Conservation (phyloP, 805 yeast genomes). For the Huiozyma naganishii region DNA sequence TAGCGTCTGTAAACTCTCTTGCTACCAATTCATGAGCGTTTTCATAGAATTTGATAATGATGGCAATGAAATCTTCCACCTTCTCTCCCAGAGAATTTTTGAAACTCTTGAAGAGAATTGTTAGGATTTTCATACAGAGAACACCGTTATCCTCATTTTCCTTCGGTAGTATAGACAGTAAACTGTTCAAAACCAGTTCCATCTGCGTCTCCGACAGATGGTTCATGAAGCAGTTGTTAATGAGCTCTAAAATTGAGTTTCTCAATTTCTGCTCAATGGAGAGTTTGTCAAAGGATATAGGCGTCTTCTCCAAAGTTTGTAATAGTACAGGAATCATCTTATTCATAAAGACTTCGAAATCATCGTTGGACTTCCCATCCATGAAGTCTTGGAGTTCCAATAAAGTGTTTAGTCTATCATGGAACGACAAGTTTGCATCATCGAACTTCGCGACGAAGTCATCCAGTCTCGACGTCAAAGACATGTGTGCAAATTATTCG, state of each 20-base stretch:
- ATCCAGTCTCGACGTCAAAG: conserved; percentile 44
- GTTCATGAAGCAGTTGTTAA: conserved; percentile 73
- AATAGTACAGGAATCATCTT: conserved; percentile 62
- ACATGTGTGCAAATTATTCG: conserved; percentile 15
- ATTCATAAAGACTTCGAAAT: conserved; percentile 66
- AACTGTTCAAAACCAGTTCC: conserved; percentile 40
- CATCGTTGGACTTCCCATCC: conserved; percentile 74
- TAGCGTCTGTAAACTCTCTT: conserved; percentile 41
- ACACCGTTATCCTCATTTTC: conserved; percentile 97
- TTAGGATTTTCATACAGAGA: conserved; percentile 75
- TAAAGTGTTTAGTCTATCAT: conserved; percentile 53
- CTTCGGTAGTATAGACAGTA: conserved; percentile 47
- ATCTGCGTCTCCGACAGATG: conserved; percentile 71
- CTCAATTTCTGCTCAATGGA: conserved; percentile 73
- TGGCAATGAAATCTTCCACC: conserved; percentile 68
- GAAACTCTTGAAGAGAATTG: conserved; percentile 77
- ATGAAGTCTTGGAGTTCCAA: conserved; percentile 80
- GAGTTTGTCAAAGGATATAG: conserved; percentile 55
- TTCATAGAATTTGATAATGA: conserved; percentile 65
- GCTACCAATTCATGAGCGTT: conserved; percentile 69
- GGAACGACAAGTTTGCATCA: conserved; percentile 45
- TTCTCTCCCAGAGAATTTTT: conserved; percentile 55
- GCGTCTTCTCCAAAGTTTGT: conserved; percentile 51
- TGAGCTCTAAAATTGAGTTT: conserved; percentile 61
- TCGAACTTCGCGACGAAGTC: conserved; percentile 52